Conservation (phyloP, 1,284 basidiomycete species). For the Malassezia sympodialis region DNA sequence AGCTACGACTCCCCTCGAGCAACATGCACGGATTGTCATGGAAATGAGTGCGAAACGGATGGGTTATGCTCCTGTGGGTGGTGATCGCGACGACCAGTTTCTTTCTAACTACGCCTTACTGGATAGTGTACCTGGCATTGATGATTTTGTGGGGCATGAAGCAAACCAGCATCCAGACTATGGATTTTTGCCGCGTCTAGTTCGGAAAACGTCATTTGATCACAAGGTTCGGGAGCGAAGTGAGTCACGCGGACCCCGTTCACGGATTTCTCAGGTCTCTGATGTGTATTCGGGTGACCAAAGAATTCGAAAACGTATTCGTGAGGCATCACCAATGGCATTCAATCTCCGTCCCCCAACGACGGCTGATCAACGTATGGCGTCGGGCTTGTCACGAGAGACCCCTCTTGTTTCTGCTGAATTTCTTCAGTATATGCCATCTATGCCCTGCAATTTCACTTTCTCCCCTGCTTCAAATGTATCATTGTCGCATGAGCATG, state of each 20-base stretch:
- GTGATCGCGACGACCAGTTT: conserved; percentile 36
- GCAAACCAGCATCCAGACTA: conserved; percentile 47
- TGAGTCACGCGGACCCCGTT: conserved; percentile 30
- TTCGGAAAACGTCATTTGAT: conserved; percentile 47
- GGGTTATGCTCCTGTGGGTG: conserved; percentile 18
- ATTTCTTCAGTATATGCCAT: conserved; percentile 27
- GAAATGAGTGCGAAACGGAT: conserved; percentile 12
- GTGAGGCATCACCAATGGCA: conserved; percentile 36
- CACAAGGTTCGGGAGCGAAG: conserved; percentile 45
- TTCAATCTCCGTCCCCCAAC: conserved; percentile 28
- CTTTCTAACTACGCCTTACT: conserved; percentile 22
- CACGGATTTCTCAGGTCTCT: not conserved
- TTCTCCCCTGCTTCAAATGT: conserved; percentile 19
- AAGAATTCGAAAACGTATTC: conserved; percentile 29
- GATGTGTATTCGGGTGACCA: not conserved
- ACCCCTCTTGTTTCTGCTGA: conserved; percentile 24
- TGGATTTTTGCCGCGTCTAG: conserved; percentile 43
- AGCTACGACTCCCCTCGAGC: conserved; percentile 6
- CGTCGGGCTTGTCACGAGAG: conserved; percentile 41
- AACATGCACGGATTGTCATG: conserved; percentile 15
- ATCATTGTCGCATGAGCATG: not conserved
- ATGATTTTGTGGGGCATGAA: conserved; percentile 38
- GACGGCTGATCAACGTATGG: conserved; percentile 41
- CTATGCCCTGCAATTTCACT: conserved; percentile 31
- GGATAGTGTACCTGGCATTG: conserved; percentile 44